These are phyloP conservation scores for Sistotremastrum suecicum DNA, from an alignment of 768 basidiomycete species.

Conservation along the genomic window DNA sequence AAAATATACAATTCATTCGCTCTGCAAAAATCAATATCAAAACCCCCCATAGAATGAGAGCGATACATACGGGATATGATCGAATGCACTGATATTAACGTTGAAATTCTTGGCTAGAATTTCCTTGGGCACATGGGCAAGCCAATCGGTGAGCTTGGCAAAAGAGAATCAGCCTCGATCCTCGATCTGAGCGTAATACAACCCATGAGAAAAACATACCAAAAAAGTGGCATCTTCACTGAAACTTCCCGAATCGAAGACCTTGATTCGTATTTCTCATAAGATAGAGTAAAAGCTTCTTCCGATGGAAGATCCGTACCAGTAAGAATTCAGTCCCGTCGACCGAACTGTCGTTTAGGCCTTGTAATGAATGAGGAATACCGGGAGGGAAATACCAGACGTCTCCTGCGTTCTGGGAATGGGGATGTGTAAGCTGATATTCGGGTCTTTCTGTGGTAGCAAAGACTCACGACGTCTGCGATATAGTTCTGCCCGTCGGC, in stretches of 20 bases:
- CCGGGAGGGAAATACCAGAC: conserved; percentile 47
- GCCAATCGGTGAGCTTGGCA: conserved; percentile 36
- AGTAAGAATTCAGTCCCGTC: conserved; percentile 39
- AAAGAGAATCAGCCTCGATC: not conserved
- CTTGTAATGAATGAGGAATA: conserved; percentile 41
- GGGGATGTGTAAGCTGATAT: not conserved
- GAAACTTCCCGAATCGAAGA: conserved; percentile 38
- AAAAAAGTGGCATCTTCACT: conserved; percentile 41
- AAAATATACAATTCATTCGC: conserved; percentile 37
- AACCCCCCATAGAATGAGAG: not conserved
- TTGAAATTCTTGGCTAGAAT: conserved; percentile 42
- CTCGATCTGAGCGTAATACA: too few relatives aligned
- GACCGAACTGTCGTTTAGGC: conserved; percentile 24
- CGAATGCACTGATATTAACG: conserved; percentile 24
- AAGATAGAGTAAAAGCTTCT: too few relatives aligned
- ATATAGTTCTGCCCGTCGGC: conserved; percentile 33
- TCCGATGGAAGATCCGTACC: conserved; percentile 11
- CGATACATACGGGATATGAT: conserved; percentile 21
- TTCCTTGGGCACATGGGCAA: conserved; percentile 39
- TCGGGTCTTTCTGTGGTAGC: not conserved
- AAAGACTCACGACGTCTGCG: conserved; percentile 27
- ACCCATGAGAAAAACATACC: conserved; percentile 12
- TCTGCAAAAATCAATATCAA: not conserved
- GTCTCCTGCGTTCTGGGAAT: conserved; percentile 28
- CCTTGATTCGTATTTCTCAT: conserved; percentile 12